Conservation (phyloP, 73 alveolate species). For the Breviolum minutum region DNA sequence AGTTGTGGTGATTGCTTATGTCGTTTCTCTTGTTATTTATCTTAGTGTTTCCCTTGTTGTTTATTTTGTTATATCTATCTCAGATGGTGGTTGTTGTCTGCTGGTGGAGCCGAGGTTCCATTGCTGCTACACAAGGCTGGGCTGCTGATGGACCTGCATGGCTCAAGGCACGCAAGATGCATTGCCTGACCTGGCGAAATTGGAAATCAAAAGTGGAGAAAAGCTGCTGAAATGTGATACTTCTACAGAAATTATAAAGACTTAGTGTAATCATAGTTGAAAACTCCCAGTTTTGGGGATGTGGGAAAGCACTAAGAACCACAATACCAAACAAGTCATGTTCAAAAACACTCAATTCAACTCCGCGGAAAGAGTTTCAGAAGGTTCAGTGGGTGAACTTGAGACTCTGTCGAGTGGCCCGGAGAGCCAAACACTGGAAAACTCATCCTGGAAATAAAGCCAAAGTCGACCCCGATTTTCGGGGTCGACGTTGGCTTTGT, state of each 20-base stretch:
- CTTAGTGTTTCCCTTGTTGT: background rate
- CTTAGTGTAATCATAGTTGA: background rate
- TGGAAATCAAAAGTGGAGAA: background rate
- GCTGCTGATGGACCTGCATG: constrained; percentile 32
- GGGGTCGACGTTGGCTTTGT: background rate
- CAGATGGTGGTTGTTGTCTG: background rate
- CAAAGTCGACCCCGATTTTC: no score
- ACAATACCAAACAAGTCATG: background rate
- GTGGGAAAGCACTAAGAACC: background rate
- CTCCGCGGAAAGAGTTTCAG: no score
- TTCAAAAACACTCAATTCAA: background rate
- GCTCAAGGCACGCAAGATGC: constrained; percentile 31
- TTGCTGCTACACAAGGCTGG: constrained; percentile 8
- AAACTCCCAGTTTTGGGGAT: background rate
- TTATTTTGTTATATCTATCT: background rate
- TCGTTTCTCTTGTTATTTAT: no score
- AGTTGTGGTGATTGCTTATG: no score
- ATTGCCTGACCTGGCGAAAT: constrained; percentile 1
- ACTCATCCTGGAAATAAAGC: no score
- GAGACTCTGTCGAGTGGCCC: no score
- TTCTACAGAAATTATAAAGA: no score
- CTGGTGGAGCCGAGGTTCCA: constrained; percentile 16
- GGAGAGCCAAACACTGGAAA: no score
- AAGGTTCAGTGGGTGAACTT: no score
- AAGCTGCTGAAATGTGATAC: no score